Evolutionary conservation across 768 basidiomycete genomes (phyloP), one percentile per base, ranked within the genome.

Genomic region (Naganishia vaughanmartiniae): DNA sequence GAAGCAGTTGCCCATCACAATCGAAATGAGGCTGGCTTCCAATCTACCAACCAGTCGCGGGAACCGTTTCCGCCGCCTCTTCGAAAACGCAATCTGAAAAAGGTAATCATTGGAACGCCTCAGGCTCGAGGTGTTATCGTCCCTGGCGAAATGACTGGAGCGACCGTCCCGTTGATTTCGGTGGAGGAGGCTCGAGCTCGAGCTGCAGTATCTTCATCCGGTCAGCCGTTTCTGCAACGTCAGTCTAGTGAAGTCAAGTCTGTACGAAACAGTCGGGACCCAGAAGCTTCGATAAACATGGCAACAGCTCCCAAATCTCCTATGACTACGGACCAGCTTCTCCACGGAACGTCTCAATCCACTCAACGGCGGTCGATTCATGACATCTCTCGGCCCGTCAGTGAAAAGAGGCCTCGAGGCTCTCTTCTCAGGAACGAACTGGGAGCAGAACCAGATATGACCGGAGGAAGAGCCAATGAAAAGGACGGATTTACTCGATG

Each of bases 121-220:
- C 36, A 42, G 7, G 24, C 42, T 15, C 39, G 26, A 26, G 28
- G 36, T 42, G n/a, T 24, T 45, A 46, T 63, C 42, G n/a, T 45
- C 46, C 60, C 33, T 28, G 39, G 39, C 9, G 60, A 45, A 26
- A 63, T 63, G 60, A 17, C 33, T n/a, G 42, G 33, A 42, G 9
- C 24, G 14, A 17, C 26, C 15, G 24, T 26, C 17, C 24, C 36
- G 36, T 63, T 63, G 42, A 42, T 63, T 36, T 34, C 60, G 4
- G 6, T 63, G 12, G 60, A 42, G 39, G 60, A 45, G 60, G 60
- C 60, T 30, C 60, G 60, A 24, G 60, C 60, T 63, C 60, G 60
- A 42, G 60, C 60, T 1, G 39, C 60, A 19, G n/a, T 12, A 26
- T 63, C 60, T 28, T 30, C 42, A 26, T 42, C 54, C 21, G 33